A percentile compares a stretch with the other conserved stretches of the same genome.
Evolutionary conservation across 768 basidiomycete species (phyloP).

Genomic region (Crucibulum laeve): DNA sequence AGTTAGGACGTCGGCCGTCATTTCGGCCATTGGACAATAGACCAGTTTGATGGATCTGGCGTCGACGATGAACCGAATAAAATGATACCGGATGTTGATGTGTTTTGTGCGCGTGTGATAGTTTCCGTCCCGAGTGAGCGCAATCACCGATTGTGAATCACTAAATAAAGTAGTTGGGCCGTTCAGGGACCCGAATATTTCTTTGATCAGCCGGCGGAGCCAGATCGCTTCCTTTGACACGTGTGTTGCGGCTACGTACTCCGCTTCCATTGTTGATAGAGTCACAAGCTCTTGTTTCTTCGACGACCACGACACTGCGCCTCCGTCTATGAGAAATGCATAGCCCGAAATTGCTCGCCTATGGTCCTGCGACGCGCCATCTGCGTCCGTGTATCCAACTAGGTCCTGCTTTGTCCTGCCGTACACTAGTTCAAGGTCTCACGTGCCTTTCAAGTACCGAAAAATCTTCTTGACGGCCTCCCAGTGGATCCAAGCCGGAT

Average conservation of each 20-base stretch:
- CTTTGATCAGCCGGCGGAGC: slow-evolving; percentile 17
- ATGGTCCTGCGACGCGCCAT: slow-evolving; percentile 9
- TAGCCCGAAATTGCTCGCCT: slow-evolving; percentile 21
- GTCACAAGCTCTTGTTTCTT: slow-evolving; percentile 17
- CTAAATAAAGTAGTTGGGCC: not conserved
- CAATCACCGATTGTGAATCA: not conserved
- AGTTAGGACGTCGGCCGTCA: too few relatives aligned
- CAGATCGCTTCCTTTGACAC: slow-evolving; percentile 18
- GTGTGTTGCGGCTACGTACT: slow-evolving; percentile 13
- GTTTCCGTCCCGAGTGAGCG: not conserved
- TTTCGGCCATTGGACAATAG: too few relatives aligned
- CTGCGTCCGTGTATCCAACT: not conserved
- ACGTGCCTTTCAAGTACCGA: slow-evolving; percentile 29
- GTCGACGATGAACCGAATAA: not conserved
- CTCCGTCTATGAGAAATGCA: slow-evolving; percentile 18
- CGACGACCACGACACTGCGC: slow-evolving; percentile 21
- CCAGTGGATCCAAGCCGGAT: slow-evolving; percentile 31
- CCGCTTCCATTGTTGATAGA: slow-evolving; percentile 14
- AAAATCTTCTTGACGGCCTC: slow-evolving; percentile 30
- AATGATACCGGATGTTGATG: not conserved
- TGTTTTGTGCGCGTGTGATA: not conserved
- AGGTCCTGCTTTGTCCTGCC: too few relatives aligned
- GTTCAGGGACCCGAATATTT: slow-evolving; percentile 8
- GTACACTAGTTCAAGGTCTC: slow-evolving; percentile 10
- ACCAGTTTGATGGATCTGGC: too few relatives aligned